Base-by-base conservation (phyloP, 768 basidiomycete genomes). In the Strobilomyces confusus region DNA sequence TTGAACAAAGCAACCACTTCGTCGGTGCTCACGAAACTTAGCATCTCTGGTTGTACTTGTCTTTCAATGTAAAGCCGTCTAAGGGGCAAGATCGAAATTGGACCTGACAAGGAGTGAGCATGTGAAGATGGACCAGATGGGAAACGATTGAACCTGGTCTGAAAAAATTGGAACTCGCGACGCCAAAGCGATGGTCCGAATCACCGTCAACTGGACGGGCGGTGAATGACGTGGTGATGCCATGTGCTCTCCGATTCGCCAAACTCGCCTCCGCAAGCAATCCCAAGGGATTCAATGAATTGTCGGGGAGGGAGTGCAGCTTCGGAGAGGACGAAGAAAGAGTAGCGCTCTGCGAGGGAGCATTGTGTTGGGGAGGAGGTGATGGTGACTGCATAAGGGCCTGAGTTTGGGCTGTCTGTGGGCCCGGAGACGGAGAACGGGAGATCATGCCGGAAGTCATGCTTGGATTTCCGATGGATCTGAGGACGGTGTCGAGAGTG, bases 1-100 rank as follows among this genome's bases (percentile, higher is more conserved):
- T 89, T 80, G 72, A 98, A 98, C 51, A 98, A 74, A 5, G 85
- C 87, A 19, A 93, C 83, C 37, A 98, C 95, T 64, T 98, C 92
- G 23, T 95, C 91, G 0, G 88, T 89, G 51, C 77, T 76, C 3
- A 92, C 87, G 58, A 95, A 95, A 58, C 77, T 91, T 37, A 98
- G 75, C 84, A 97, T 95, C 63, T 97, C 95, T 0, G 95, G 95
- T 62, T 94, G 92, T 29, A 94, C 73, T 67, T 94, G 89, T 22
- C 90, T 82, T 69, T 94, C 90, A 48, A 95, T 95, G 67, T 84
- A 89, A 54, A 93, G 69, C 48, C 89, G 77, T 29, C 90, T 82
- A 40, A 94, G 77, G 0, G 92, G 92, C 40, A 94, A 67, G 42
- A 92, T 90, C 5, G 88, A 89, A 83, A 94, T 92, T 0, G 92